These are phyloP conservation scores for Penicillium rolfsii DNA, from an alignment of 2,329 filamentous ascomycete species.

Conservation along the genomic window DNA sequence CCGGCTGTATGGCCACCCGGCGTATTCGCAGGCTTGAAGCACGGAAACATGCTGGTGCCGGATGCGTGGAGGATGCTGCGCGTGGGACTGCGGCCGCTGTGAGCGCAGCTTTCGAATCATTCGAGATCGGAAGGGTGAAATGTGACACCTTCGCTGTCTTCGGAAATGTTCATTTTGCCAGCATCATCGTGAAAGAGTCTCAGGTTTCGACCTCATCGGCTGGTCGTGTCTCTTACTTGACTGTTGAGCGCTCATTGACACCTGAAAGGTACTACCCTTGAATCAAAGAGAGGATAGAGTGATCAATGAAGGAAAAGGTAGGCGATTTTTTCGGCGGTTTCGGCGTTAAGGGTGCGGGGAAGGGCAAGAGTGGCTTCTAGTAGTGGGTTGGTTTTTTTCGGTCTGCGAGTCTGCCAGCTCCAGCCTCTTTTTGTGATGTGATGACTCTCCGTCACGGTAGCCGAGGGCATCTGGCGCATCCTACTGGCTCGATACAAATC, in stretches of 20 bases:
- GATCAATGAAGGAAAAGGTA: no score
- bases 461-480: neutral
- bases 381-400: neutral
- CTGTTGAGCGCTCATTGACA: neutral
- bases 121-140: neutral
- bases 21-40: neutral
- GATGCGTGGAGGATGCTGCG: slow-evolving; percentile 10
- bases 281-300: neutral
- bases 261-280: neutral
- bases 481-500: neutral
- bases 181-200: neutral
- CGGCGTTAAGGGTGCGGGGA: neutral
- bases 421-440: neutral
- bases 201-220: neutral
- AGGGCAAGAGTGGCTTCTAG: neutral
- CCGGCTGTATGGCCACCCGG: neutral
- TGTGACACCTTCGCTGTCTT: slow-evolving; percentile 2
- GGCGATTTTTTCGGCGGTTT: neutral
- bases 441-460: neutral
- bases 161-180: slow-evolving; percentile 6
- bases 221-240: neutral
- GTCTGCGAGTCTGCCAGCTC: neutral
- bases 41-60: neutral
- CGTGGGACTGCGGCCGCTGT: slow-evolving; percentile 11
- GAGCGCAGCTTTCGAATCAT: slow-evolving; percentile 5